phyloP scores from a whole-genome alignment of 2,329 filamentous ascomycete genomes.

The Aspergillus ochraceus region DNA sequence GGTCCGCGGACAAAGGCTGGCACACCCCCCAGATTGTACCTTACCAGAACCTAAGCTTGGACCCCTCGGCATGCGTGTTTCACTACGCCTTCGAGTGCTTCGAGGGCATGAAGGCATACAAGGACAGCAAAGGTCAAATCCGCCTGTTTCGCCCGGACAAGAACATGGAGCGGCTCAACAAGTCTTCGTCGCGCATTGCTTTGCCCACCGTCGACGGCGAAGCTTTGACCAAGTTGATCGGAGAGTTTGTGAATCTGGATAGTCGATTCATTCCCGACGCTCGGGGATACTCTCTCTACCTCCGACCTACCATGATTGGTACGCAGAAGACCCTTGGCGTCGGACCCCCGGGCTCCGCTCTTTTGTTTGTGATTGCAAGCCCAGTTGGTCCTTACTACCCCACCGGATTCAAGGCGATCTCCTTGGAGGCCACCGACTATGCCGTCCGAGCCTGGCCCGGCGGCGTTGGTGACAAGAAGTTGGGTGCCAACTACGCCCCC shows the following conservation, averaged over 20 bases:
- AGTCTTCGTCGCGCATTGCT: slow-evolving; percentile 85
- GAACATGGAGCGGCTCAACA: slow-evolving; percentile 96
- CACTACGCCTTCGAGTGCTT: slow-evolving; percentile 99
- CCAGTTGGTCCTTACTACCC: slow-evolving; percentile 98
- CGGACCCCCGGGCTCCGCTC: slow-evolving; percentile 83
- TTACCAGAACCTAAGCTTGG: slow-evolving; percentile 95
- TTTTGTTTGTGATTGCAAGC: slow-evolving; percentile 93
- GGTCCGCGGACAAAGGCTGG: slow-evolving; percentile 86
- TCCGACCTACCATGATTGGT: slow-evolving; percentile 95
- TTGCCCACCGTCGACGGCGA: slow-evolving; percentile 79
- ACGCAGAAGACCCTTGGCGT: slow-evolving; percentile 94
- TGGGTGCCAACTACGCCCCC: slow-evolving; percentile 98
- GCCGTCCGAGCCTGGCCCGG: slow-evolving; percentile 97
- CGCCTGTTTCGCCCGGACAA: slow-evolving; percentile 90
- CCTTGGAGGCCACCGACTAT: slow-evolving; percentile 93
- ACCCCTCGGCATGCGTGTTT: slow-evolving; percentile 94
- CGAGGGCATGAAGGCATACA: slow-evolving; percentile 99
- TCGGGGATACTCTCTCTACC: slow-evolving; percentile 89
- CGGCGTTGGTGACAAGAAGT: slow-evolving; percentile 96
- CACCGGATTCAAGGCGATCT: slow-evolving; percentile 96
- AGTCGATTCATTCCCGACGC: slow-evolving; percentile 80
- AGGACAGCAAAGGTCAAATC: slow-evolving; percentile 74
- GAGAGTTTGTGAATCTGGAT: slow-evolving; percentile 76
- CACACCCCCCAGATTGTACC: slow-evolving; percentile 77
- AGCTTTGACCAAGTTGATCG: slow-evolving; percentile 76